Conservation (phyloP, 2,329 filamentous ascomycete genomes). For the Alternaria incomplexa region DNA sequence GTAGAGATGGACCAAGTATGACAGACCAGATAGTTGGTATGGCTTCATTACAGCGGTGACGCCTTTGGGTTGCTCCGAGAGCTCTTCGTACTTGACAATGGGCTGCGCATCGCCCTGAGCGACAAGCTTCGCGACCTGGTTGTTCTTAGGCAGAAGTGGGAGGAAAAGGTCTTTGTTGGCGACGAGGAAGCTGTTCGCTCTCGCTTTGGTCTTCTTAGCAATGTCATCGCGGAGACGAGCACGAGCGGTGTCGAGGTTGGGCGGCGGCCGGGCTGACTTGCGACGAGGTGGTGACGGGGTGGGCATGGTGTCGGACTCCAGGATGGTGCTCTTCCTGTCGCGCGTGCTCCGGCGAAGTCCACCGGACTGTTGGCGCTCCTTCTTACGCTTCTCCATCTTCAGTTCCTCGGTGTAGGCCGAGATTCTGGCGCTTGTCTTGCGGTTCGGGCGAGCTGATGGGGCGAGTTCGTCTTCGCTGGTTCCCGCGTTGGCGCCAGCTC, state of each 20-base stretch:
- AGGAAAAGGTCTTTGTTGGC: slow-evolving; percentile 54
- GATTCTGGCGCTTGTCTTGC: slow-evolving; percentile 18
- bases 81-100: slow-evolving; percentile 49
- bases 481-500: slow-evolving; percentile 2
- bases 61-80: slow-evolving; percentile 53
- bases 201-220: slow-evolving; percentile 50
- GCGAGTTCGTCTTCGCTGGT: slow-evolving; percentile 36
- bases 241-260: slow-evolving; percentile 49
- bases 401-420: slow-evolving; percentile 29
- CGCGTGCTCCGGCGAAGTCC: slow-evolving; percentile 31
- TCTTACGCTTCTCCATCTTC: slow-evolving; percentile 42
- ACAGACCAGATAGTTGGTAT: slow-evolving; percentile 95
- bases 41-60: slow-evolving; percentile 75
- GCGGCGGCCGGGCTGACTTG: slow-evolving; percentile 13
- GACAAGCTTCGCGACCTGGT: slow-evolving; percentile 51
- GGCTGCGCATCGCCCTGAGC: slow-evolving; percentile 23
- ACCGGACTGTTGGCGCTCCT: slow-evolving; percentile 13
- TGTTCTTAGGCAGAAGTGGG: slow-evolving; percentile 54
- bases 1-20: slow-evolving; percentile 98
- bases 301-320: slow-evolving; percentile 39
- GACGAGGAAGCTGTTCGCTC: slow-evolving; percentile 55
- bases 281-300: slow-evolving; percentile 14
- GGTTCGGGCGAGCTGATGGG: slow-evolving; percentile 10
- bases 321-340: slow-evolving; percentile 33
- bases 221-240: slow-evolving; percentile 51